Evolutionary conservation across 2,329 filamentous ascomycete species (phyloP), one percentile per base, ranked within the genome.

Genomic region (Coniochaeta pulveracea): DNA sequence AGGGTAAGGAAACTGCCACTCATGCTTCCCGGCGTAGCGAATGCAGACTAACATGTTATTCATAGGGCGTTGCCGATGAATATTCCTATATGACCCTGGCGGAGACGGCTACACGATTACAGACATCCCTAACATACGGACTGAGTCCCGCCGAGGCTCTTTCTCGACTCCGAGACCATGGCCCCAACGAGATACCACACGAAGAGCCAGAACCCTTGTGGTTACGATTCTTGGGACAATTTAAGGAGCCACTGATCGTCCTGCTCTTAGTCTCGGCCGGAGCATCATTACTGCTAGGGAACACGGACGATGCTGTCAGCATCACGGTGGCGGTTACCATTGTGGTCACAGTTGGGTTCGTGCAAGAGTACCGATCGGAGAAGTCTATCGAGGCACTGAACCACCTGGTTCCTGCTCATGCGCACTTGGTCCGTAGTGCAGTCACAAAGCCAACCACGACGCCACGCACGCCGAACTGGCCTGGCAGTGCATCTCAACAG

Each of bases 271-370:
- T 76, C 6, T 96, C 91, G 3, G 89, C 91, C 1, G 80, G 72
- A 12, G 80, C 93, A 24, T 96, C 89, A 0, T 74, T 96, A 31
- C 58, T 96, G 26, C 80, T 98, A 56, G 86, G 88, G 33, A 98
- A 98, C 51, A 77, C 80, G 51, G 89, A 96, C 47, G 93, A 98
- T 60, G 89, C 89, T 5, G 63, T 98, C 47, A 96, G 89, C 56
- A 98, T 98, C 50, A 83, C 89, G 0, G 78, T 94, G 19, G 91
- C 91, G 2, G 91, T 98, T 15, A 94, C 88, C 17, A 98, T 98
- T 46, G 91, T 98, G 5, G 88, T 98, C 16, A 82, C 81, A 0
- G 91, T 98, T 26, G 91, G 89, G 2, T 98, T 98, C 47, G 76
- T 96, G 34, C 91, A 98, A 54, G 91, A 98, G 58, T 98, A 98